Conservation (phyloP, 2,329 filamentous ascomycete genomes). For the Arthrocladium fulminans region DNA sequence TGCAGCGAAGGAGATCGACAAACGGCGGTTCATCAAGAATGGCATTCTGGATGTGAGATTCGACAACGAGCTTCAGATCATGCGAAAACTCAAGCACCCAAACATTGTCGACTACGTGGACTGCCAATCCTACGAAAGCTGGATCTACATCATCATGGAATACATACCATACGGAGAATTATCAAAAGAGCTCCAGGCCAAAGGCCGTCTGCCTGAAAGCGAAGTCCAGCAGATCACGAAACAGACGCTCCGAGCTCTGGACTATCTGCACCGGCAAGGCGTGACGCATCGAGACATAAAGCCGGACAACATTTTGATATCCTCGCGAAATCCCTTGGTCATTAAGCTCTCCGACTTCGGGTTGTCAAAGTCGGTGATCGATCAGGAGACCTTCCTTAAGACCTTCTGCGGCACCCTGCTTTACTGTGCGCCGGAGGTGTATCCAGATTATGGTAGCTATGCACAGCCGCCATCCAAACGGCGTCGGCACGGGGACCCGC, state of each 20-base stretch:
- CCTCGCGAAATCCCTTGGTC: slow-evolving; percentile 59
- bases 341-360: slow-evolving; percentile 97
- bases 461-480: slow-evolving; percentile 45
- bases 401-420: slow-evolving; percentile 94
- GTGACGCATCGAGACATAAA: slow-evolving; percentile 99
- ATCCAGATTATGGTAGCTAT: slow-evolving; percentile 67
- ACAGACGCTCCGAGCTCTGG: slow-evolving; percentile 65
- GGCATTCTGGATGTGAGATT: slow-evolving; percentile 82
- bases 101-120: slow-evolving; percentile 91
- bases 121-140: slow-evolving; percentile 69
- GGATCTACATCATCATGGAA: slow-evolving; percentile 97
- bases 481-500: slow-evolving; percentile 44
- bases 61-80: slow-evolving; percentile 95
- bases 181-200: slow-evolving; percentile 57
- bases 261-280: slow-evolving; percentile 75
- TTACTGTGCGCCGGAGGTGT: slow-evolving; percentile 95
- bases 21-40: slow-evolving; percentile 86
- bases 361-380: slow-evolving; percentile 85
- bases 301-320: slow-evolving; percentile 90
- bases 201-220: slow-evolving; percentile 56
- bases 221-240: slow-evolving; percentile 62
- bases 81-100: slow-evolving; percentile 72
- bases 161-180: slow-evolving; percentile 76
- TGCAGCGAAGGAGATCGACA: slow-evolving; percentile 91
- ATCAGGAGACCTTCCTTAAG: slow-evolving; percentile 82